Evolutionary conservation across 805 yeast species (phyloP).

Genomic region (Priceomyces medius): DNA sequence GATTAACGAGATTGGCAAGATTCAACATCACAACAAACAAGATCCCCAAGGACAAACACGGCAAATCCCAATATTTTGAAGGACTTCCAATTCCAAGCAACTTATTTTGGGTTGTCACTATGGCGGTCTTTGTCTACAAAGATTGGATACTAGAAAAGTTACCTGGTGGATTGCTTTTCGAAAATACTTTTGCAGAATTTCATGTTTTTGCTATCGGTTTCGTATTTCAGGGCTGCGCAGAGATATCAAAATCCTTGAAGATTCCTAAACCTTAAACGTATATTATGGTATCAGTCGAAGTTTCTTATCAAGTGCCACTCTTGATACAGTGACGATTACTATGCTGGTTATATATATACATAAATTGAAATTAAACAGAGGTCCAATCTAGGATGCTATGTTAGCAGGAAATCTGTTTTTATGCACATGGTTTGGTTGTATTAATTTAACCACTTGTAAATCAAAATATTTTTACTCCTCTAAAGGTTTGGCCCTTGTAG

Average conservation of each 20-base stretch:
- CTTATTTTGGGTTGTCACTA: constrained; percentile 64
- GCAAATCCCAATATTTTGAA: constrained; percentile 90
- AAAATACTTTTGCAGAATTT: constrained; percentile 62
- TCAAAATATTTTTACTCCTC: constrained; percentile 13
- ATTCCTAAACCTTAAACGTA: constrained; percentile 76
- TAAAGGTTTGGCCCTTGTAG: constrained; percentile 22
- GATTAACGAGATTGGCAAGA: constrained; percentile 89
- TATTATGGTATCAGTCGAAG: too few relatives aligned
- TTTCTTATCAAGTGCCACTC: too few relatives aligned
- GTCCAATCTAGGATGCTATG: too few relatives aligned
- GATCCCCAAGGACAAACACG: constrained; percentile 83
- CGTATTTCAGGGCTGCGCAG: constrained; percentile 80
- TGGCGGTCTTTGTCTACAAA: constrained; percentile 66
- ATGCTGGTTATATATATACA: too few relatives aligned
- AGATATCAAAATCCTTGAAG: constrained; percentile 86
- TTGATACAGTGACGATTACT: too few relatives aligned
- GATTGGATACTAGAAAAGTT: constrained; percentile 49
- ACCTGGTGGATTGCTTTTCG: constrained; percentile 64
- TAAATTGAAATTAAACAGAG: too few relatives aligned
- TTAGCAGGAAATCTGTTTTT: too few relatives aligned
- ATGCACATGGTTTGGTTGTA: too few relatives aligned
- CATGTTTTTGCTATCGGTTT: constrained; percentile 70
- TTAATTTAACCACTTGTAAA: too few relatives aligned
- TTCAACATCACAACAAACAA: constrained; percentile 92
- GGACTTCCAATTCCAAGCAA: constrained; percentile 96